A percentile compares a stretch with the other conserved stretches of the same genome.
phyloP scores from a whole-genome alignment of 768 basidiomycete species.

The Boletus sensibilis region DNA sequence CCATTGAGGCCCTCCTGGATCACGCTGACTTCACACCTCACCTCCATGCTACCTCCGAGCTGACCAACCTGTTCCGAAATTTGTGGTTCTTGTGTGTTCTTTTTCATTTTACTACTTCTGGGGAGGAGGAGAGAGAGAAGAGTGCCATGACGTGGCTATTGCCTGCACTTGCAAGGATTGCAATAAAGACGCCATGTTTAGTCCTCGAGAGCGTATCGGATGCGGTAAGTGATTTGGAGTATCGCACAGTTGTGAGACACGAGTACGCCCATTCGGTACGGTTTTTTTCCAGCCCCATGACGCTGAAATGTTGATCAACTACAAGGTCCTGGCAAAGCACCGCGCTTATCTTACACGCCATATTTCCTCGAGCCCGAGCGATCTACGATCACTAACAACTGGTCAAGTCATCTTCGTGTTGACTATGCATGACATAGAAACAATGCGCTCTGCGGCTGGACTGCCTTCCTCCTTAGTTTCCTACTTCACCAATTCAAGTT shows the following conservation, averaged over 20 bases:
- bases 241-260: slow-evolving; percentile 85
- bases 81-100: slow-evolving; percentile 93
- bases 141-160: slow-evolving; percentile 76
- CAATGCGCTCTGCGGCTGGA: slow-evolving; percentile 77
- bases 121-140: slow-evolving; percentile 45
- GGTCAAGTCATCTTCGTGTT: slow-evolving; percentile 86
- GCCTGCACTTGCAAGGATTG: slow-evolving; percentile 75
- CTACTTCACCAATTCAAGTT: slow-evolving; percentile 84
- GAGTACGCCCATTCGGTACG: slow-evolving; percentile 78
- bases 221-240: slow-evolving; percentile 85
- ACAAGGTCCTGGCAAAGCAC: slow-evolving; percentile 69
- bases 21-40: slow-evolving; percentile 69
- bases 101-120: slow-evolving; percentile 66
- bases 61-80: slow-evolving; percentile 82
- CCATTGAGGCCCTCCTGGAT: slow-evolving; percentile 83
- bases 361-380: slow-evolving; percentile 62
- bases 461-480: slow-evolving; percentile 77
- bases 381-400: slow-evolving; percentile 71
- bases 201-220: slow-evolving; percentile 82
- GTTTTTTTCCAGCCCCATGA: not conserved
- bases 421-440: slow-evolving; percentile 85
- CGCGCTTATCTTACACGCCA: slow-evolving; percentile 60
- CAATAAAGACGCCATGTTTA: slow-evolving; percentile 81
- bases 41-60: slow-evolving; percentile 49
- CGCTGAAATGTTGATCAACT: slow-evolving; percentile 1